Evolutionary conservation across 78 protist genomes (phyloP), one percentile per base, ranked within the genome.

Genomic region (Dictyostelium brefeldianum): DNA sequence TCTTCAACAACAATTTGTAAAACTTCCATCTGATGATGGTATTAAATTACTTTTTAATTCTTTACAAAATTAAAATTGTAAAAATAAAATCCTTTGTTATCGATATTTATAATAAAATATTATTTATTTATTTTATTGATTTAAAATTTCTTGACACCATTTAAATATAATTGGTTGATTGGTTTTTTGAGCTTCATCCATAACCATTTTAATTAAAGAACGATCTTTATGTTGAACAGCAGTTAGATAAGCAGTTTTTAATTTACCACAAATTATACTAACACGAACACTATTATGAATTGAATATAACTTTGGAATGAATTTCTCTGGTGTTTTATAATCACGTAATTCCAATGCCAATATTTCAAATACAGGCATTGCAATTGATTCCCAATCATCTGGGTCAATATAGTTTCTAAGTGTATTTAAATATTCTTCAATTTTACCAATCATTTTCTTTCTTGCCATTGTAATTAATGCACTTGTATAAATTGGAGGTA

Each of bases 121-220:
- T 57, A 57, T 57, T n/a, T n/a, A 18, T n/a, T 57, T 57, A 7
- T 57, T 57, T 67, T 67, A 71, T 71, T 73, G 51, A 46, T 78
- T 59, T 65, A 87, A 77, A 9, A 87, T 54, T 43, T 87, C 93
- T 77, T 74, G 62, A 64, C 93, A 87, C 71, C 70, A 77, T 75
- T 87, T 87, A 22, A 41, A 48, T 50, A 87, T 77, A 8, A 20
- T 9, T 8, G 59, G 46, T 77, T 87, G 83, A 87, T 81, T 81
- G 0, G 95, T 83, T 54, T 56, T 80, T 51, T 78, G 70, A 70
- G 95, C 95, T 74, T 82, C 95, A 10, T 91, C 95, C 79, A 77
- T 53, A 36, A 91, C 90, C 73, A 91, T 46, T 59, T 29, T 18
- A 12, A 91, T 47, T 25, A 83, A 80, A 18, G 83, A 81, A 5